phyloP scores from a whole-genome alignment of 768 basidiomycete species.

The Boletus sp. region DNA sequence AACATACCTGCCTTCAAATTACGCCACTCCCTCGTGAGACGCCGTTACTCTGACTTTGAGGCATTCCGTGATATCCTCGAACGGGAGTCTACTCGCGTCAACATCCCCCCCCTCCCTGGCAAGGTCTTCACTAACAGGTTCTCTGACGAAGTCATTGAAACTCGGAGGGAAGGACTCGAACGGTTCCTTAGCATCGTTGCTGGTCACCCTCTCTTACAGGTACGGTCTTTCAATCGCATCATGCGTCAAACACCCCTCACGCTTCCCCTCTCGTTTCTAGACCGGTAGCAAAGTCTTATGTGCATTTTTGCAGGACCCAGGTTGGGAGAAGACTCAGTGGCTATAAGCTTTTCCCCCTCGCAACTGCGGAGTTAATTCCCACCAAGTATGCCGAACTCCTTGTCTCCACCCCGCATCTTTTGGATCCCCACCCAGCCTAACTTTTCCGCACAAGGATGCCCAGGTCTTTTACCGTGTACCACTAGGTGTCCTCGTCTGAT shows the following conservation, averaged over 20 bases:
- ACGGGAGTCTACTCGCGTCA: conserved; percentile 94
- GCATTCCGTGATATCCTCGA: conserved; percentile 98
- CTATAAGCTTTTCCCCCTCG: conserved; percentile 37
- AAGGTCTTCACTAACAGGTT: conserved; percentile 99
- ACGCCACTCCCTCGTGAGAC: conserved; percentile 83
- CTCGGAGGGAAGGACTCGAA: conserved; percentile 87
- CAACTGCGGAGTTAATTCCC: not conserved
- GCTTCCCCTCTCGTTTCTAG: conserved; percentile 34
- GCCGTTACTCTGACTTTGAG: conserved; percentile 91
- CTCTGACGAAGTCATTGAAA: conserved; percentile 96
- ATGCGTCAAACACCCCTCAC: conserved; percentile 3
- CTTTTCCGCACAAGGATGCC: conserved; percentile 7
- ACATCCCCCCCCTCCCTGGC: conserved; percentile 95
- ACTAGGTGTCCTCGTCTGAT: conserved; percentile 15
- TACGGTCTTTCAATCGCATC: conserved; percentile 32
- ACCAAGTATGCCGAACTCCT: not conserved
- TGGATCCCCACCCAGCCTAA: not conserved
- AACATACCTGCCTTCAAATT: conserved; percentile 99
- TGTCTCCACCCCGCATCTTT: not conserved
- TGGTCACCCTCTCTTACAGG: conserved; percentile 95
- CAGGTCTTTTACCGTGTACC: conserved; percentile 17
- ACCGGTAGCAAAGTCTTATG: conserved; percentile 97
- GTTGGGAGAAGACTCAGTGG: conserved; percentile 85
- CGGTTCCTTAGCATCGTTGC: conserved; percentile 95
- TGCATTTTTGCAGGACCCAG: conserved; percentile 91